These are phyloP conservation scores for Pisolithus marmoratus DNA, from an alignment of 768 basidiomycete genomes.

Conservation along the genomic window DNA sequence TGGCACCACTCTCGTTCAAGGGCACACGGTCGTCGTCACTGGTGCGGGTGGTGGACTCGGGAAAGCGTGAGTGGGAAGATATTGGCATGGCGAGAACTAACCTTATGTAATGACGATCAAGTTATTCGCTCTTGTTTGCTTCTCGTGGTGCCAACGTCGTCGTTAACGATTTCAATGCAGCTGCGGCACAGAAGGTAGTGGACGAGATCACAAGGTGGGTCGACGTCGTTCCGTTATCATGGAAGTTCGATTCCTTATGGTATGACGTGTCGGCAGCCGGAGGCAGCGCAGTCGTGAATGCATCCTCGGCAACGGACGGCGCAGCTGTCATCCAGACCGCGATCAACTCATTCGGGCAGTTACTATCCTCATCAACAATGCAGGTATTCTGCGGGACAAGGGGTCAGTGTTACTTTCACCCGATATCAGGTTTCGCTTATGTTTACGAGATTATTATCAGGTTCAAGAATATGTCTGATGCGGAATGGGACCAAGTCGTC, in stretches of 20 bases:
- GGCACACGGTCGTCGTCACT: constrained; percentile 92
- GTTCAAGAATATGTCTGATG: constrained; percentile 96
- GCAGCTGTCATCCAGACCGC: constrained; percentile 82
- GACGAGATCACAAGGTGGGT: constrained; percentile 80
- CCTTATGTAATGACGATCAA: constrained; percentile 23
- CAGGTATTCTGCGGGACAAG: constrained; percentile 81
- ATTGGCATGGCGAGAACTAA: not conserved
- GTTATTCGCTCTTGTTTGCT: constrained; percentile 91
- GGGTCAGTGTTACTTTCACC: constrained; percentile 39
- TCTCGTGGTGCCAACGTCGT: constrained; percentile 90
- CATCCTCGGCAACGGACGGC: constrained; percentile 83
- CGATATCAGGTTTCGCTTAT: no score
- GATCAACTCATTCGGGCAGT: constrained; percentile 77
- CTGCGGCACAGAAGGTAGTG: constrained; percentile 88
- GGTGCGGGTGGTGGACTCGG: constrained; percentile 96
- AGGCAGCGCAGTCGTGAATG: constrained; percentile 84
- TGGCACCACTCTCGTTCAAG: constrained; percentile 68
- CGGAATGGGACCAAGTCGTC: constrained; percentile 86
- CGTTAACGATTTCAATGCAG: constrained; percentile 88
- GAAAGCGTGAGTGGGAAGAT: constrained; percentile 57
- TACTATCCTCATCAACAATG: constrained; percentile 93
- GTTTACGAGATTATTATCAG: constrained; percentile 30
- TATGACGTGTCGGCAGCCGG: constrained; percentile 49
- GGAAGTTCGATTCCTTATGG: no score
- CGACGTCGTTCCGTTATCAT: not conserved